Percentiles rank a stretch among this genome's conserved stretches.
These are phyloP conservation scores for Tephrocybe sp. DNA, from an alignment of 768 basidiomycete species.

Conservation along the genomic window DNA sequence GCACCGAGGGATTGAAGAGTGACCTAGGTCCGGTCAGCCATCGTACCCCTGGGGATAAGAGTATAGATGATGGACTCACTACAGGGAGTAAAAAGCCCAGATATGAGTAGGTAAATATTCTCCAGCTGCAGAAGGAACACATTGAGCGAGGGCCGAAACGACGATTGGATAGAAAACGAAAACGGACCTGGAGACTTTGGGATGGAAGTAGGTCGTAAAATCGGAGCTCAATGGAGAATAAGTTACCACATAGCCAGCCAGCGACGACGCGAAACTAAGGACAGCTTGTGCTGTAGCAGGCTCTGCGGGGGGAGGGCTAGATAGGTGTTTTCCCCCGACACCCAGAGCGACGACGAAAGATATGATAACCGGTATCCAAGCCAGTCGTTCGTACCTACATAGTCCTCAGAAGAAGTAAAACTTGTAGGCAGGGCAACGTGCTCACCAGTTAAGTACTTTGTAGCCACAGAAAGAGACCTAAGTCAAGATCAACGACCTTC, in stretches of 20 bases:
- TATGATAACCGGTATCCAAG: slow-evolving; percentile 80
- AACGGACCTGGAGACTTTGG: slow-evolving; percentile 54
- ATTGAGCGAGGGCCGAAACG: not conserved
- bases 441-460: slow-evolving; percentile 44
- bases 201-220: slow-evolving; percentile 70
- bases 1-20: slow-evolving; percentile 54
- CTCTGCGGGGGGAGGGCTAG: slow-evolving; percentile 41
- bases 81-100: slow-evolving; percentile 66
- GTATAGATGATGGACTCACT: slow-evolving; percentile 22
- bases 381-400: slow-evolving; percentile 62
- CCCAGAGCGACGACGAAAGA: slow-evolving; percentile 72
- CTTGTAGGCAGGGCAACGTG: not conserved
- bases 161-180: not conserved
- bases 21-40: slow-evolving; percentile 31
- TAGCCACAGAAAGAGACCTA: slow-evolving; percentile 61
- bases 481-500: not conserved
- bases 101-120: slow-evolving; percentile 69
- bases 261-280: slow-evolving; percentile 65
- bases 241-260: slow-evolving; percentile 74
- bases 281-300: slow-evolving; percentile 57
- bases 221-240: slow-evolving; percentile 66
- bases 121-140: slow-evolving; percentile 42
- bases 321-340: slow-evolving; percentile 71
- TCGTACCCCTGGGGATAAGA: not conserved
- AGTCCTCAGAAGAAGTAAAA: not conserved